A percentile compares a stretch with the other conserved stretches of the same genome.
phyloP scores from a whole-genome alignment of 2,329 filamentous ascomycete genomes.

The Beauveria sp. region DNA sequence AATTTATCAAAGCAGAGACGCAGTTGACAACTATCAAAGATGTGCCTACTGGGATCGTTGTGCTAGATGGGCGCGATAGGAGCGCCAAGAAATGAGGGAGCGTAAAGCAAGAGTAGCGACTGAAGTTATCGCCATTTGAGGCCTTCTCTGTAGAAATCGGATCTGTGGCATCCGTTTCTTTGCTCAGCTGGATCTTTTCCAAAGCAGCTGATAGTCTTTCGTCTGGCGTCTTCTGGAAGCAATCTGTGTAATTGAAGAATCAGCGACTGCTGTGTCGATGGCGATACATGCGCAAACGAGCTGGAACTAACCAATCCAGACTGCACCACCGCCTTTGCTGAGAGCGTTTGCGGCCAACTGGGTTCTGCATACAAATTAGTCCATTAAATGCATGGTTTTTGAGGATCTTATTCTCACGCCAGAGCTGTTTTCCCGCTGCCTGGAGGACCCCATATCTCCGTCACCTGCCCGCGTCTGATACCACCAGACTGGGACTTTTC shows the following conservation, averaged over 20 bases:
- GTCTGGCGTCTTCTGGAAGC: conserved; percentile 34
- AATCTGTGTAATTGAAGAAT: conserved; percentile 28
- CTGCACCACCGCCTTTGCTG: conserved; percentile 51
- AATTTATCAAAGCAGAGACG: conserved; percentile 67
- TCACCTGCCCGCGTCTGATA: conserved; percentile 67
- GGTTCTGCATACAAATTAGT: conserved; percentile 45
- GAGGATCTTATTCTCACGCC: conserved; percentile 47
- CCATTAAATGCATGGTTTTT: neutral
- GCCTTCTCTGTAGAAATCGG: conserved; percentile 13
- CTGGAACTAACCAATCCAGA: conserved; percentile 69
- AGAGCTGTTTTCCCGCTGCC: conserved; percentile 80
- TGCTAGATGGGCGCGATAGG: conserved; percentile 56
- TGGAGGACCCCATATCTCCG: conserved; percentile 82
- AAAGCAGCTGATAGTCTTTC: conserved; percentile 23
- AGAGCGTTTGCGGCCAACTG: conserved; percentile 62
- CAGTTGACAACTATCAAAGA: conserved; percentile 71
- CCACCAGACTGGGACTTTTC: conserved; percentile 38
- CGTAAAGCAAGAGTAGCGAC: conserved; percentile 46
- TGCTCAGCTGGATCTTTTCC: conserved; percentile 14
- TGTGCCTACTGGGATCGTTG: conserved; percentile 55
- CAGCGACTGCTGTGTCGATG: conserved; percentile 1
- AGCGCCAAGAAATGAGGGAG: conserved; percentile 71
- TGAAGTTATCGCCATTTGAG: conserved; percentile 27
- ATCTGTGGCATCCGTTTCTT: conserved; percentile 4
- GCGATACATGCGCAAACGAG: neutral